Evolutionary conservation across 2,329 filamentous ascomycete genomes (phyloP), one percentile per base, ranked within the genome.

Genomic region (Cladophialophora exuberans): DNA sequence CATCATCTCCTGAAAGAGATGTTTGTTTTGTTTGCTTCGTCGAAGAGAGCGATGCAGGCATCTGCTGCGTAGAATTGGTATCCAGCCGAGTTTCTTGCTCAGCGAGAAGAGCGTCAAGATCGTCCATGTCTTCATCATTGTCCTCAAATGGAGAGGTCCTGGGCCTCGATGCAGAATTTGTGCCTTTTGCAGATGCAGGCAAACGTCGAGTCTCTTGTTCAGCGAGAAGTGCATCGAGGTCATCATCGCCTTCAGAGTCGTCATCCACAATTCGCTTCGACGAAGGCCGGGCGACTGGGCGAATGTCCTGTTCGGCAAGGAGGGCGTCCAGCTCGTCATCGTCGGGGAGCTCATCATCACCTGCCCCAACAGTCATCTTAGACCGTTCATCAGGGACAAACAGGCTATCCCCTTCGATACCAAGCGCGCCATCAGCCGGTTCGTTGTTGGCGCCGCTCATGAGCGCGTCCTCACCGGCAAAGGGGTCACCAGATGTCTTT

Each of bases 191-290:
- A n/a, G n/a, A n/a, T n/a, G n/a, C n/a, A n/a, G n/a, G n/a, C n/a
- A n/a, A n/a, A n/a, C n/a, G 33, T 25, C 48, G 36, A 17, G 49
- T 54, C 36, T 62, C 60, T 31, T 64, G 60, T 33, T 64, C 58
- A n/a, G 63, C 63, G 2, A 65, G 48, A 23, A 65, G 35, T 11
- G 62, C 63, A 53, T 65, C 63, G 20, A 64, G 61, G 47, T 65
- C 63, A 33, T 65, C 64, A 48, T 64, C 59, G 35, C 61, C 62
- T 50, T 64, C 61, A 10, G 56, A 61, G 39, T 63, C 61, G 9
- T 43, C 22, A 18, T 59, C 46, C 17, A 33, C 23, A 9, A 43
- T 25, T 15, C 23, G 20, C 31, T 38, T 56, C 7, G 42, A 53
- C 5, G 22, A 10, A 6, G 36, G 45, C n/a, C 45, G 17, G 3